Percentiles rank a stretch among this genome's conserved stretches.
Conservation (phyloP, 768 basidiomycete genomes). For the Naematelia encephala region DNA sequence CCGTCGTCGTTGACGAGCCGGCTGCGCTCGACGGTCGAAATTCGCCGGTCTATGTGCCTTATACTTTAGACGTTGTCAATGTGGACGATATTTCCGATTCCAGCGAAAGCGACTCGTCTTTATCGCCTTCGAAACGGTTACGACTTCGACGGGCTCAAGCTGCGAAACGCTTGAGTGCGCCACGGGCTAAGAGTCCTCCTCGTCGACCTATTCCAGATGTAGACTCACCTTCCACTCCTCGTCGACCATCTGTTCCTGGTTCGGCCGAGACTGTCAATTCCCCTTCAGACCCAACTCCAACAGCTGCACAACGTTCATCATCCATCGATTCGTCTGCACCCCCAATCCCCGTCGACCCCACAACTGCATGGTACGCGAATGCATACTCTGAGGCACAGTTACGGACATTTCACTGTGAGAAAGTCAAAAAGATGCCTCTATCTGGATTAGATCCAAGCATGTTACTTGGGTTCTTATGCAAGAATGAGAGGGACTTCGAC, state of each 20-base stretch:
- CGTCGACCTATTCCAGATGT: neutral
- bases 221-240: constrained; percentile 15
- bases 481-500: constrained; percentile 76
- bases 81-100: constrained; percentile 37
- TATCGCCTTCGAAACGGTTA: constrained; percentile 12
- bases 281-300: constrained; percentile 50
- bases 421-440: constrained; percentile 89
- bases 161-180: constrained; percentile 7
- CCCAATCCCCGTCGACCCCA: constrained; percentile 30
- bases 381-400: constrained; percentile 73
- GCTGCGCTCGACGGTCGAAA: neutral
- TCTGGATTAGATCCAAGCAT: constrained; percentile 91
- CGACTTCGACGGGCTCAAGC: constrained; percentile 2
- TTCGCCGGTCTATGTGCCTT: neutral
- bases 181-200: constrained; percentile 1
- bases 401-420: constrained; percentile 93
- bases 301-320: neutral
- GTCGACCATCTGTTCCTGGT: neutral
- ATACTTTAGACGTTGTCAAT: constrained; percentile 33
- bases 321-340: constrained; percentile 16
- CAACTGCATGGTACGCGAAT: constrained; percentile 57
- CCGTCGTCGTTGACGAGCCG: constrained; percentile 9
- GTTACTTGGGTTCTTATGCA: constrained; percentile 87
- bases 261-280: neutral
- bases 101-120: constrained; percentile 20